phyloP scores from a whole-genome alignment of 495 filamentous ascomycete species.

The Usnea hakonensis region DNA sequence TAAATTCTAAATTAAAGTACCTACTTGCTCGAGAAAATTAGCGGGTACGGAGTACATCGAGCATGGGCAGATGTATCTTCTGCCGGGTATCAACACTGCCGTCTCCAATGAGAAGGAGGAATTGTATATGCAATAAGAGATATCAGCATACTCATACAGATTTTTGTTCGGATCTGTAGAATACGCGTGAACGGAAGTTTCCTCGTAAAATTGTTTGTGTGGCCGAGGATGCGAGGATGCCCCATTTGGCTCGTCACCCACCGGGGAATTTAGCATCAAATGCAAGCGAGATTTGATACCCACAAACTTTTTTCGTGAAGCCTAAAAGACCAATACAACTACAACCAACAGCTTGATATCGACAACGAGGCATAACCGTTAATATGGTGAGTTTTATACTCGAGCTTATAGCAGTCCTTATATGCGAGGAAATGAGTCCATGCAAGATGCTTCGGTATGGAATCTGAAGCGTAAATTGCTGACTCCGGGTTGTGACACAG shows the following conservation, averaged over 20 bases:
- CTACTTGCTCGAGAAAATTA: background rate
- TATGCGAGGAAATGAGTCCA: slow-evolving; percentile 49
- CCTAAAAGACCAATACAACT: background rate
- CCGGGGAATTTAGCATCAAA: background rate
- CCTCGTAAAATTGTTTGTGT: background rate
- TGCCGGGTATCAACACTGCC: background rate
- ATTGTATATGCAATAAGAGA: background rate
- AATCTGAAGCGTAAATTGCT: slow-evolving; percentile 98
- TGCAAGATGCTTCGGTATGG: slow-evolving; percentile 94
- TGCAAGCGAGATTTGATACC: slow-evolving; percentile 1
- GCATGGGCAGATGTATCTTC: too few species aligned
- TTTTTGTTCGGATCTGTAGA: background rate
- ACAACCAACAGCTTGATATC: slow-evolving; percentile 1
- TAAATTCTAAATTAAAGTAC: background rate
- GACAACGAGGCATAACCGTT: slow-evolving; percentile 5
- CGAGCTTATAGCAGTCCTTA: background rate
- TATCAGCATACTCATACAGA: background rate
- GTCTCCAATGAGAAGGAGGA: background rate
- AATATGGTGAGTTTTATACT: slow-evolving; percentile 17
- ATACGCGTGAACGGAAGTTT: background rate
- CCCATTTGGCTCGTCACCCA: background rate
- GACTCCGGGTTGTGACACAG: slow-evolving; percentile 70
- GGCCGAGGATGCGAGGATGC: too few species aligned
- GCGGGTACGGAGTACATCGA: background rate
- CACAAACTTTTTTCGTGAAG: slow-evolving; percentile 6